These are phyloP conservation scores for Incumbomyces lentus DNA, from an alignment of 2,329 filamentous ascomycete species.

Conservation along the genomic window DNA sequence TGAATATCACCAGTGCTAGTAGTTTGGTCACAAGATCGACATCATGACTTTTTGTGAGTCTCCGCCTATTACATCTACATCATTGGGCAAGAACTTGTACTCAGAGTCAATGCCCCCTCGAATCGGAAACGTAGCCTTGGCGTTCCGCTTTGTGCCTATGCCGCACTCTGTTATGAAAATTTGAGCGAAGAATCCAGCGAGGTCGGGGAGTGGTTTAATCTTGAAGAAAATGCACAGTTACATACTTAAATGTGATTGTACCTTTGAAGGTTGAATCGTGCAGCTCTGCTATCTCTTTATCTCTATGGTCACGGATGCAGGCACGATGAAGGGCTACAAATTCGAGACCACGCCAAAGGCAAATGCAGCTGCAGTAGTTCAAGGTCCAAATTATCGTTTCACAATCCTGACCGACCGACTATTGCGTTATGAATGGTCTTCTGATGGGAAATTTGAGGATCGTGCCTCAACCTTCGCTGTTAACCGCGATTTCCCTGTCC, in stretches of 20 bases:
- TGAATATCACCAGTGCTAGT: too few species aligned
- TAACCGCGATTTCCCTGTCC: slow-evolving; percentile 31
- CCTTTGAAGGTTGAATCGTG: too few species aligned
- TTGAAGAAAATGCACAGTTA: too few species aligned
- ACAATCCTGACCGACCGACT: slow-evolving; percentile 48
- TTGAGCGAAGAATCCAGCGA: slow-evolving; percentile 16
- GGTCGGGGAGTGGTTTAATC: too few species aligned
- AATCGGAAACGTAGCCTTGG: background rate
- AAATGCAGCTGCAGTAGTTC: slow-evolving; percentile 36
- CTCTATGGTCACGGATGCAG: background rate
- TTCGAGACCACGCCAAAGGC: slow-evolving; percentile 32
- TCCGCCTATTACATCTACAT: too few species aligned
- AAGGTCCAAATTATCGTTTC: slow-evolving; percentile 46
- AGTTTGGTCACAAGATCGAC: too few species aligned
- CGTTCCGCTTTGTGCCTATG: background rate
- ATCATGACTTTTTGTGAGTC: too few species aligned
- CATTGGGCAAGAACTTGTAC: too few species aligned
- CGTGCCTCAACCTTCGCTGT: slow-evolving; percentile 53
- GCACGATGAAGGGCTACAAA: slow-evolving; percentile 18
- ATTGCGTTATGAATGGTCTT: slow-evolving; percentile 52
- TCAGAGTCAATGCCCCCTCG: too few species aligned
- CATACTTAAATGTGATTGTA: too few species aligned
- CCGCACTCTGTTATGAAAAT: background rate
- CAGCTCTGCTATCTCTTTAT: too few species aligned
- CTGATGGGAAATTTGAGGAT: slow-evolving; percentile 51